phyloP scores from a whole-genome alignment of 1,284 basidiomycete species.

The Xanthoconium separans region DNA sequence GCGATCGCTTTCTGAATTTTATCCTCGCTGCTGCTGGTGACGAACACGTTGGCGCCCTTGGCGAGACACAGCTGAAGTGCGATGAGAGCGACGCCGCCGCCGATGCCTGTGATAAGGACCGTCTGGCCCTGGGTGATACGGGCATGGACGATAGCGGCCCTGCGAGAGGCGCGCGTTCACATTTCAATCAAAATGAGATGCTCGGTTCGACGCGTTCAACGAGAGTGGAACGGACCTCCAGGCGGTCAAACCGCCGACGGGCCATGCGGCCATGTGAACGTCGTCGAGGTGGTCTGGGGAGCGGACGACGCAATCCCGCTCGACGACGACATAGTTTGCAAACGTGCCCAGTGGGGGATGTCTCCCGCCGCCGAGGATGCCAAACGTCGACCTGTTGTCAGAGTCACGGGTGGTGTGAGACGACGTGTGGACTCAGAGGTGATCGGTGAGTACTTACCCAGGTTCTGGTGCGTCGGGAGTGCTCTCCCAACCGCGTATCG shows the following conservation, averaged over 20 bases:
- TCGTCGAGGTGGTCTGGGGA: conserved; percentile 72
- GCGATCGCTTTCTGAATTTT: conserved; percentile 70
- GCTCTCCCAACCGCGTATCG: conserved; percentile 75
- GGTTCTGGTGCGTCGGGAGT: conserved; percentile 59
- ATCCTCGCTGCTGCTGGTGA: conserved; percentile 71
- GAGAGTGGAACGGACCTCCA: conserved; percentile 57
- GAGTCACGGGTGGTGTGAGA: background rate
- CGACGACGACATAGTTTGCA: conserved; percentile 73
- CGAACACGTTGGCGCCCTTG: conserved; percentile 77
- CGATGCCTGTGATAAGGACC: conserved; percentile 77
- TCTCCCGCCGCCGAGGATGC: conserved; percentile 57
- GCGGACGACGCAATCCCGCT: conserved; percentile 64
- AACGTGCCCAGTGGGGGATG: conserved; percentile 68
- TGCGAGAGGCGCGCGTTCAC: conserved; percentile 27
- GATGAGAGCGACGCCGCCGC: conserved; percentile 81
- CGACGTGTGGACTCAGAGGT: too few relatives aligned
- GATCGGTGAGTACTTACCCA: conserved; percentile 5
- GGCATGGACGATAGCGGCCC: conserved; percentile 72
- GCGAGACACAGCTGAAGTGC: conserved; percentile 79
- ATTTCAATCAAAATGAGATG: too few relatives aligned
- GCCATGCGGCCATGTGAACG: conserved; percentile 73
- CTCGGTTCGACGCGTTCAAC: background rate
- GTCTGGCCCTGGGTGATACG: conserved; percentile 64
- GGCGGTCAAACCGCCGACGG: conserved; percentile 76
- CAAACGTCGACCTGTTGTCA: conserved; percentile 42